Base-by-base conservation (phyloP, 352 stramenopile genomes). In the Phytopythium chamaehyphon region DNA sequence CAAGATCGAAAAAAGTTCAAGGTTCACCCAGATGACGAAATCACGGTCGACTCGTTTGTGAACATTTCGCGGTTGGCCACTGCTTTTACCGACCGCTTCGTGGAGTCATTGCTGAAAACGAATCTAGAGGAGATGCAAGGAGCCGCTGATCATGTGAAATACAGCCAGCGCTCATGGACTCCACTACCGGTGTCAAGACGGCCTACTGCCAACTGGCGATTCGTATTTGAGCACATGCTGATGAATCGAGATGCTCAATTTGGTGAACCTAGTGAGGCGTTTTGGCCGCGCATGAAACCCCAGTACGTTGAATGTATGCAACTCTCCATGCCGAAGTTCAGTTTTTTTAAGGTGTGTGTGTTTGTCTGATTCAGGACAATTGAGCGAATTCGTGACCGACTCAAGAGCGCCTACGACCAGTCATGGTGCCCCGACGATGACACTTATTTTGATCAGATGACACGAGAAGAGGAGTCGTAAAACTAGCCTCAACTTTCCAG, bases 121-220 rank as follows among this genome's bases (percentile, higher is more conserved):
- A 86, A 83, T 16, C 64, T 68, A 6, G 62, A 57, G 33, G 75
- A 68, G 2, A 59, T 86, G 12, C 75, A 83, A 57, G 75, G 75
- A 0, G 53, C 60, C 22, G 67, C 60, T 47, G 40, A 40, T 40
- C 54, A 19, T 38, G 45, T 21, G 2, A 40, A 40, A 23, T 76
- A 74, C 47, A 59, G 68, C 45, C 70, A 77, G 19, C 68, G 66
- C 26, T 76, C 63, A 53, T 85, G 73, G 76, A 77, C 70, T 42
- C 72, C 72, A 6, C 61, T 88, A n/a, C 72, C 76, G 15, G 55
- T 60, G 16, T 76, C 71, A 40, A 75, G 69, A 55, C 83, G 76
- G 28, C 76, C 76, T 9, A 66, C 83, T 35, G 76, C 76, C n/a
- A 88, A 88, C 51, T 88, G 76, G 76, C 66, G 72, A 35, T 86